These are phyloP conservation scores for Amanita jacksonii DNA, from an alignment of 768 basidiomycete genomes.

Conservation along the genomic window DNA sequence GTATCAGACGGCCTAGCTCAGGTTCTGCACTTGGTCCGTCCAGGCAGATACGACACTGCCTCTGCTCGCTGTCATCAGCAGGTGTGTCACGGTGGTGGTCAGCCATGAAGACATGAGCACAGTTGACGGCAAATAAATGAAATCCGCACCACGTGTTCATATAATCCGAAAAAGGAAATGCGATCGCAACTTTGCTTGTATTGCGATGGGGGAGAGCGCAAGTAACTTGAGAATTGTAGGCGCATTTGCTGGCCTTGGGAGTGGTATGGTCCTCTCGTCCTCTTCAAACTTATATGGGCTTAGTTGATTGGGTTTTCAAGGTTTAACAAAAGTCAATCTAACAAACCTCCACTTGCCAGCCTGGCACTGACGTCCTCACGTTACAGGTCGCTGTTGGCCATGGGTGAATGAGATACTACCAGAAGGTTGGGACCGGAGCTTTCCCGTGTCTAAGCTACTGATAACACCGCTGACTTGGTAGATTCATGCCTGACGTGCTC, in stretches of 20 bases:
- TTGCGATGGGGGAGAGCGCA: conserved; percentile 23
- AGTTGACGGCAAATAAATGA: background rate
- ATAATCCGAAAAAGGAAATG: background rate
- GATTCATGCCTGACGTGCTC: conserved; percentile 3
- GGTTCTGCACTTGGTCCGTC: conserved; percentile 52
- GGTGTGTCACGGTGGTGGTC: conserved; percentile 4
- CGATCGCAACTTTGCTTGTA: too few species aligned
- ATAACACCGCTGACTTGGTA: conserved; percentile 4
- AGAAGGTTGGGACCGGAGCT: conserved; percentile 9
- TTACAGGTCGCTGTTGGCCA: conserved; percentile 63
- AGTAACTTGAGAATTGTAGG: conserved; percentile 34
- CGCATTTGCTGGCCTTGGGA: conserved; percentile 49
- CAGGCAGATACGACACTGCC: conserved; percentile 80
- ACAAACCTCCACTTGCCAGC: background rate
- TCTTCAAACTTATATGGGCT: too few species aligned
- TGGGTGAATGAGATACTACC: conserved; percentile 31
- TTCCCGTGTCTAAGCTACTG: conserved; percentile 5
- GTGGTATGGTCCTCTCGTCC: conserved; percentile 31
- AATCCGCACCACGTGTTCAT: conserved; percentile 5
- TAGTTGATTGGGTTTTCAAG: too few species aligned
- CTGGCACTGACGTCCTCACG: background rate
- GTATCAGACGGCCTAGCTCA: conserved; percentile 66
- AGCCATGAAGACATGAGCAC: conserved; percentile 1
- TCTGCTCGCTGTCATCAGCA: conserved; percentile 28
- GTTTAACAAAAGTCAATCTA: conserved; percentile 39